Base-by-base conservation (phyloP, 108 stramenopile genomes). In the Skeletonema tropicum region DNA sequence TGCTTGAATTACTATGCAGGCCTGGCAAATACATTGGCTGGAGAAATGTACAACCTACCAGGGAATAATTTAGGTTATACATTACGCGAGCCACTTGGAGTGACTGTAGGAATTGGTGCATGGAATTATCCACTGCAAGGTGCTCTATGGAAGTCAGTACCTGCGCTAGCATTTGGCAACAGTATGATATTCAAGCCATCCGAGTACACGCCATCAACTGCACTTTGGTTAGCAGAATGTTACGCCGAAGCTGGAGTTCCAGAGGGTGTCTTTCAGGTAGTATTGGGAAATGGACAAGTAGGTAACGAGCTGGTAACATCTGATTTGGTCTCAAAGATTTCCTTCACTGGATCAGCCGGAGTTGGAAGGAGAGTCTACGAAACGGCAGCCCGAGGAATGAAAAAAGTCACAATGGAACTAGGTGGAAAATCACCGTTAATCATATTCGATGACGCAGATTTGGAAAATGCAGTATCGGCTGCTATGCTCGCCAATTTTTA, bases 101-200 rank as follows among this genome's bases (percentile, higher is more conserved):
- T 96, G 23, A 73, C 87, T 6, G 89, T 82, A 13, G 88, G 87
- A 1, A 91, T 97, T 70, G 86, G 88, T 9, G 92, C 96, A 11
- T 98, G 95, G 95, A 98, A 98, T 83, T 98, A 91, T 70, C 96
- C 97, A 11, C 73, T 94, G 33, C 80, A 90, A 36, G 88, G 90
- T 82, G 84, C 65, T 10, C 66, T 86, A 9, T 94, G 92, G 96
- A 98, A 98, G 79, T 70, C 88, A 32, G 92, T 85, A 6, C 96
- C 98, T 6, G 95, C 96, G 17, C 82, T 98, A 75, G 87, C 91
- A 13, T 91, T 89, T 29, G 97, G 97, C 21, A 91, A 91, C 85
- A 83, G 88, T 63, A 86, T 98, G 64, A 91, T 99, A 60, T 86
- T 97, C 59, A 99, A 99, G 80, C 93, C 97, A 14, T 93, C 97